phyloP scores from a whole-genome alignment of 768 basidiomycete genomes.

The Glaciozyma martinii region DNA sequence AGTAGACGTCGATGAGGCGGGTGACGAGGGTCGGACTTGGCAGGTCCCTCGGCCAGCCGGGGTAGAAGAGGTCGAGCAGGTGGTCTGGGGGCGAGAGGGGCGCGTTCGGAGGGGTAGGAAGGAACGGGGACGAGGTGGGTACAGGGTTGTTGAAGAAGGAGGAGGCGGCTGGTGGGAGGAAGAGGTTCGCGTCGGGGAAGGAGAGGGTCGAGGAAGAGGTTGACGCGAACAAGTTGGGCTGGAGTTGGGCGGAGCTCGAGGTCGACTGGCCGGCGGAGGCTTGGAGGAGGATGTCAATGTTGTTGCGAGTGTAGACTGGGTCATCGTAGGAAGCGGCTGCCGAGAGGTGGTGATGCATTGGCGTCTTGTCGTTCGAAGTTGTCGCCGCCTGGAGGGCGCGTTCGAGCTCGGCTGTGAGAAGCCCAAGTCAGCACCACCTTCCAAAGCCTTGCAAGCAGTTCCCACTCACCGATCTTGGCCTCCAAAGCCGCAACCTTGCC shows the following conservation, averaged over 20 bases:
- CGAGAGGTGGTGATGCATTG: neutral
- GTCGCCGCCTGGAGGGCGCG: neutral
- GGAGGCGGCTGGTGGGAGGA: neutral
- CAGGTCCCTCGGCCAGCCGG: conserved; percentile 27
- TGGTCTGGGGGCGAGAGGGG: neutral
- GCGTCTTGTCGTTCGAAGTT: neutral
- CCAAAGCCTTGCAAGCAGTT: neutral
- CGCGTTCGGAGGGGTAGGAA: neutral
- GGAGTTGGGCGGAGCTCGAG: neutral
- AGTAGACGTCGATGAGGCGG: conserved; percentile 31
- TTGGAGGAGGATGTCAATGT: conserved; percentile 1
- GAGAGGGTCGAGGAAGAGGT: neutral
- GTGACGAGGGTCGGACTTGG: conserved; percentile 23
- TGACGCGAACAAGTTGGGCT: neutral
- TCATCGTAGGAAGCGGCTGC: neutral
- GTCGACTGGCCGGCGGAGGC: neutral
- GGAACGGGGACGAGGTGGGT: neutral
- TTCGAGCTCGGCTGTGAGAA: neutral
- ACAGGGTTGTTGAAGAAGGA: neutral
- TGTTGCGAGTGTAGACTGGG: neutral
- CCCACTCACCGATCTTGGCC: conserved; percentile 1
- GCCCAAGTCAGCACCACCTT: neutral
- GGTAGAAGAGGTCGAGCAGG: conserved; percentile 24
- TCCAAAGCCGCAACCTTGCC: neutral
- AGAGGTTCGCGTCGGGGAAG: neutral